phyloP scores from a whole-genome alignment of 2,329 filamentous ascomycete species.

The Sclerotinia borealis region DNA sequence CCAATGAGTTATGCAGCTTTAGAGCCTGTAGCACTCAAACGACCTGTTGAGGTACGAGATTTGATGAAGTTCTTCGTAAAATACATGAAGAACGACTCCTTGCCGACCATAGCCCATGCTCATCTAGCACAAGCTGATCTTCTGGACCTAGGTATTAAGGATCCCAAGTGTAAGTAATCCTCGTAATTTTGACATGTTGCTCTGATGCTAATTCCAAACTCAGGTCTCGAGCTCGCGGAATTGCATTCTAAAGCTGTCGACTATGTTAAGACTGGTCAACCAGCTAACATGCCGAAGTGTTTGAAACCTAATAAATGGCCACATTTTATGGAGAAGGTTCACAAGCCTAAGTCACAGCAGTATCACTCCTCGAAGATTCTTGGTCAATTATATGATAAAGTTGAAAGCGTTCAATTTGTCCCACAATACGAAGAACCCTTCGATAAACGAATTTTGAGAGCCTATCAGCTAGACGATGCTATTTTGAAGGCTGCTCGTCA shows the following conservation, averaged over 20 bases:
- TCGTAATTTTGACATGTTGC: not conserved
- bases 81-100: slow-evolving; percentile 85
- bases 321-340: slow-evolving; percentile 78
- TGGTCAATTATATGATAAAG: slow-evolving; percentile 75
- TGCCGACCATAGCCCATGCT: slow-evolving; percentile 72
- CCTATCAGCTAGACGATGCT: slow-evolving; percentile 49
- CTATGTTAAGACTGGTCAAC: slow-evolving; percentile 82
- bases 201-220: slow-evolving; percentile 10
- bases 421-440: slow-evolving; percentile 70
- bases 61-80: slow-evolving; percentile 81
- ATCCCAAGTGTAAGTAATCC: slow-evolving; percentile 53
- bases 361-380: slow-evolving; percentile 69
- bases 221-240: slow-evolving; percentile 62
- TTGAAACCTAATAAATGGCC: slow-evolving; percentile 64
- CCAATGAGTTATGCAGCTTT: slow-evolving; percentile 72
- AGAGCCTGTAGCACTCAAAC: slow-evolving; percentile 47
- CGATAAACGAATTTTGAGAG: slow-evolving; percentile 65
- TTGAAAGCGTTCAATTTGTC: slow-evolving; percentile 59
- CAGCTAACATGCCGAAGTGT: slow-evolving; percentile 58
- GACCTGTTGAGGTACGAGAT: slow-evolving; percentile 64
- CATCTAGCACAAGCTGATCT: slow-evolving; percentile 75
- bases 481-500: slow-evolving; percentile 53
- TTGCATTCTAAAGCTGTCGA: slow-evolving; percentile 91
- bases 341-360: slow-evolving; percentile 38
- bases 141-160: slow-evolving; percentile 54